Conservation (phyloP, 805 yeast species). For the Kuraishia borneana region DNA sequence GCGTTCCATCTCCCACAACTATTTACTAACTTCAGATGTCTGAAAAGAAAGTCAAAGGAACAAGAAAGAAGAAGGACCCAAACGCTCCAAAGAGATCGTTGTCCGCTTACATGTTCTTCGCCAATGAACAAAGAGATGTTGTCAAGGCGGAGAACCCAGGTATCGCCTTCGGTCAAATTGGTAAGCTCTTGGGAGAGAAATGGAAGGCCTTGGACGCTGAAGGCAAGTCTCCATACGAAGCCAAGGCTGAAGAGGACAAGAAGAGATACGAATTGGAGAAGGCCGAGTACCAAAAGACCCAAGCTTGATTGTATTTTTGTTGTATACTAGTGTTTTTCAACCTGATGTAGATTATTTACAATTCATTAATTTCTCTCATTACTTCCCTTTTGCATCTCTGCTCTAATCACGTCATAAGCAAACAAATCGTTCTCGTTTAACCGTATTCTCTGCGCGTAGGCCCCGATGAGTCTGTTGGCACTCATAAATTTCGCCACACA, state of each 20-base stretch:
- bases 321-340: not conserved
- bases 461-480: constrained; percentile 57
- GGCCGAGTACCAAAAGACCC: constrained; percentile 55
- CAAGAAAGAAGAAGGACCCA: constrained; percentile 48
- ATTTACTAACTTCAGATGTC: constrained; percentile 11
- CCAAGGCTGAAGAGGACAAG: constrained; percentile 91
- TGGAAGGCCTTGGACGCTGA: constrained; percentile 87
- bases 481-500: constrained; percentile 78
- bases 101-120: constrained; percentile 98
- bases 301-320: not conserved
- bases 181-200: constrained; percentile 87
- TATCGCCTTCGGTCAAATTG: constrained; percentile 90
- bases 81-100: constrained; percentile 98
- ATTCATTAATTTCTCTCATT: constrained; percentile 4
- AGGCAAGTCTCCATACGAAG: constrained; percentile 84
- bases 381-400: constrained; percentile 12
- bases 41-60: constrained; percentile 14
- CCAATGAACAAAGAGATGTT: constrained; percentile 92
- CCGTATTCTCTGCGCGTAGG: constrained; percentile 29
- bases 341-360: not conserved
- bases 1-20: no score
- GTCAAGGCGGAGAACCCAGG: constrained; percentile 97
- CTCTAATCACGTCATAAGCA: constrained; percentile 15
- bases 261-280: constrained; percentile 95
- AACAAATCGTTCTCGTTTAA: constrained; percentile 30